phyloP scores from a whole-genome alignment of 179 eudicot genomes.

The Actinidia arguta region DNA sequence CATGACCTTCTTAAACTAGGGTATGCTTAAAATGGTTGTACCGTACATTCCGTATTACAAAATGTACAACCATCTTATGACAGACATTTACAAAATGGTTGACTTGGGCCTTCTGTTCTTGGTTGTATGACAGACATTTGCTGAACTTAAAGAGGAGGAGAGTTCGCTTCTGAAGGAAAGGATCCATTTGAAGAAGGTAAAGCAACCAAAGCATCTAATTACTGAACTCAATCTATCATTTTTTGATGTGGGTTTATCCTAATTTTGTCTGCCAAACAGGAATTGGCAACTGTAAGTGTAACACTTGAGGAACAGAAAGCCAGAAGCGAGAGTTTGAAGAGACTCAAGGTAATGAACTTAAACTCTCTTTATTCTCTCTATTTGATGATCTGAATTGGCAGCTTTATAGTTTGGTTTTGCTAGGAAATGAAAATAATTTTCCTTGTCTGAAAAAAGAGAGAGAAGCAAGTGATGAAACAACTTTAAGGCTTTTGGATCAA shows the following conservation, averaged over 20 bases:
- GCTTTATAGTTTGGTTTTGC: not conserved
- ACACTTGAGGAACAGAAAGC: constrained; percentile 47
- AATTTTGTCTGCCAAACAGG: constrained; percentile 31
- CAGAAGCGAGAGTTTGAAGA: constrained; percentile 51
- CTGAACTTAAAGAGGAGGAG: constrained; percentile 67
- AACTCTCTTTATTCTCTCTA: not conserved
- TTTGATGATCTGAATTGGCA: not conserved
- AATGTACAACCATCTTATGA: no score
- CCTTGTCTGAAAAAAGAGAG: no score
- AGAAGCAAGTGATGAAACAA: no score
- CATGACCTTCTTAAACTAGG: no score
- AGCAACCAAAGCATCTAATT: constrained; percentile 12
- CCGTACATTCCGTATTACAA: no score
- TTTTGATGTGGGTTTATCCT: constrained; percentile 1
- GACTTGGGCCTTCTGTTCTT: not conserved
- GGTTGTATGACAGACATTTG: constrained; percentile 44
- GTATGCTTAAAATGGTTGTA: no score
- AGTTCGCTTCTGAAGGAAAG: constrained; percentile 50
- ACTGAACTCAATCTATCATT: not conserved
- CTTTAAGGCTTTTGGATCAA: no score
- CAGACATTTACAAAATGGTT: no score
- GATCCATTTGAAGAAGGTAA: constrained; percentile 52
- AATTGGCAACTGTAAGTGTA: constrained; percentile 39
- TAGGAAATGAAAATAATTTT: not conserved
- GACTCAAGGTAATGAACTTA: constrained; percentile 46